These are phyloP conservation scores for Tritrichomonas musculus DNA, from an alignment of 208 protist species.

Conservation along the genomic window DNA sequence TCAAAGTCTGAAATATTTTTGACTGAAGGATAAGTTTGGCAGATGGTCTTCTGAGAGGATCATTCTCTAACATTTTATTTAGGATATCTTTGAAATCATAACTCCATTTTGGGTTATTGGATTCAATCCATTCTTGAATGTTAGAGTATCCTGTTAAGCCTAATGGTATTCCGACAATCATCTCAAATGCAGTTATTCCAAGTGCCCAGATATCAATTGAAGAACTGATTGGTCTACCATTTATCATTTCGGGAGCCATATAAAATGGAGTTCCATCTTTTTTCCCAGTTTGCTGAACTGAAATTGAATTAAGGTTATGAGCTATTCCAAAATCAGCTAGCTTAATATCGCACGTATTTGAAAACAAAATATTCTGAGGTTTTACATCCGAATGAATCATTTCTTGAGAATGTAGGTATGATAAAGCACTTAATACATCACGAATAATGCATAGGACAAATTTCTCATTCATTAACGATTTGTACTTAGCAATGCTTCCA, in stretches of 20 bases:
- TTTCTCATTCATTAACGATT: neutral
- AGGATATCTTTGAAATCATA: no score
- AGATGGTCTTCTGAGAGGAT: no score
- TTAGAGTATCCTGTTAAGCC: neutral
- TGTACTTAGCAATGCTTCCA: neutral
- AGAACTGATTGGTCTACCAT: neutral
- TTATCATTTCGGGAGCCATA: neutral
- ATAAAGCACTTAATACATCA: neutral
- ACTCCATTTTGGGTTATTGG: neutral
- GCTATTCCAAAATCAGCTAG: neutral
- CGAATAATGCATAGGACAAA: neutral
- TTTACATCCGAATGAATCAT: neutral
- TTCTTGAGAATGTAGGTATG: neutral
- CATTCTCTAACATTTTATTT: no score
- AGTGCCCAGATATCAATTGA: neutral
- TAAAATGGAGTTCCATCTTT: slow-evolving; percentile 1
- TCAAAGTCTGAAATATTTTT: no score
- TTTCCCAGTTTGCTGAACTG: neutral
- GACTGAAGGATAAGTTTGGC: no score
- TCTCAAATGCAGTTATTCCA: neutral
- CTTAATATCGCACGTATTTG: neutral
- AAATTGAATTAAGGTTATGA: neutral
- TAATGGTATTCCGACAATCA: neutral
- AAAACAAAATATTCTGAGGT: neutral
- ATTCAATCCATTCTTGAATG: neutral